These are phyloP conservation scores for Globisporangium spinosum DNA, from an alignment of 352 stramenopile species.

Conservation along the genomic window DNA sequence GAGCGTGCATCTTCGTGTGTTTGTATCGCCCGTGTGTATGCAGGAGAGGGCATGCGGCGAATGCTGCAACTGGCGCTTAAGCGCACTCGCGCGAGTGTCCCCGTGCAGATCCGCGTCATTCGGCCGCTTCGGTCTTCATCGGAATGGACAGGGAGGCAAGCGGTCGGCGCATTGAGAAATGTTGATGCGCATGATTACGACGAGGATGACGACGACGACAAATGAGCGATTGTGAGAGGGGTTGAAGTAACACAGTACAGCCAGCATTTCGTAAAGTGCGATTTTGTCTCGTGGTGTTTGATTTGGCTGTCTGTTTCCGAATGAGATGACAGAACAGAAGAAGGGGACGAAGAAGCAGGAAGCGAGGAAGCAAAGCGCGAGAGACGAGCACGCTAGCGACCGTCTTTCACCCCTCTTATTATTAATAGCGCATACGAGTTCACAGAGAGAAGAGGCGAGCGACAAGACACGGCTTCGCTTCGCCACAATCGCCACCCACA, in stretches of 20 bases:
- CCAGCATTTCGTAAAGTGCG: background rate
- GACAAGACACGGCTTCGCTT: background rate
- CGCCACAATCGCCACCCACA: background rate
- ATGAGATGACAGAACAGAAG: constrained; percentile 4
- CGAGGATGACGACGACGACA: constrained; percentile 1
- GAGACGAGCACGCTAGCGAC: background rate
- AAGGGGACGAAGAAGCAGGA: background rate
- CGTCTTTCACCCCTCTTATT: background rate
- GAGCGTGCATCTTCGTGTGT: no score
- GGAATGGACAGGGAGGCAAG: background rate
- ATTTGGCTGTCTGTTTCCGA: background rate
- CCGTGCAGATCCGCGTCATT: constrained; percentile 13
- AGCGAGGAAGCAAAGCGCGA: constrained; percentile 2
- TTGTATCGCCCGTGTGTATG: constrained; percentile 1
- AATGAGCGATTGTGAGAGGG: constrained; percentile 5
- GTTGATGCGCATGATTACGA: background rate
- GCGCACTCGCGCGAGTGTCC: constrained; percentile 27
- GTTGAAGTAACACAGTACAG: constrained; percentile 7
- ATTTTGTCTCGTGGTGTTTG: background rate
- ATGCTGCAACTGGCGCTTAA: constrained; percentile 54
- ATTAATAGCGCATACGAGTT: background rate
- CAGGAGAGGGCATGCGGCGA: constrained; percentile 43
- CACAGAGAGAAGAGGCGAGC: background rate
- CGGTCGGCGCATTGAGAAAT: background rate
- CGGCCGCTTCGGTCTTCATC: background rate